phyloP scores from a whole-genome alignment of 306 rosid genomes.

The Acacia melanoxylon region DNA sequence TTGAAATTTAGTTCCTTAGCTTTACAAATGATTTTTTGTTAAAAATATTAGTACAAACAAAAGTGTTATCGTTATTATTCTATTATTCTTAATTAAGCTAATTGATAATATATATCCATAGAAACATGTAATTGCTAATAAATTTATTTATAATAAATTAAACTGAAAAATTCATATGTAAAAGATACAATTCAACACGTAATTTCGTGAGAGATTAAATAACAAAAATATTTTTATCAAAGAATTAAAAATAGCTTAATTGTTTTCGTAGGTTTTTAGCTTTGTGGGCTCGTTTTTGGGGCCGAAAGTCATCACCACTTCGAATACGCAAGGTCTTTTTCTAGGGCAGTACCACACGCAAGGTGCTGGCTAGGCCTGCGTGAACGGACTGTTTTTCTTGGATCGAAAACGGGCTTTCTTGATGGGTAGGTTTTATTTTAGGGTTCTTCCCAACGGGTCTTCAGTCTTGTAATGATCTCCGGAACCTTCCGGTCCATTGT shows the following conservation, averaged over 20 bases:
- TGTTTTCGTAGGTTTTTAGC: background rate
- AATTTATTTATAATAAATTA: background rate
- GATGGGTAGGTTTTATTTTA: background rate
- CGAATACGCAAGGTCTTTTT: background rate
- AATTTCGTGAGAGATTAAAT: background rate
- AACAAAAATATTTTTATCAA: no score
- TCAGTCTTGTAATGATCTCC: conserved; percentile 27
- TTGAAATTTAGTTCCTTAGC: background rate
- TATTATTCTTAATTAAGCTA: background rate
- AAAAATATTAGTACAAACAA: background rate
- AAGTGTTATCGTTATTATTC: background rate
- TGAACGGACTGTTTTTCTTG: background rate
- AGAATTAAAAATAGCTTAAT: no score
- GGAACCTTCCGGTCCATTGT: conserved; percentile 25
- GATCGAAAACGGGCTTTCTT: background rate
- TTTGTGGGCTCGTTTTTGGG: background rate
- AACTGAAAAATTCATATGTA: background rate
- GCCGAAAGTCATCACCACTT: background rate
- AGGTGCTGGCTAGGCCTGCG: background rate
- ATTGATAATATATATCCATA: background rate
- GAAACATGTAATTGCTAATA: background rate
- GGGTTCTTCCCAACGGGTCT: conserved; percentile 42
- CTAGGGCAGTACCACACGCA: background rate
- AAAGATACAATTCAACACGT: background rate
- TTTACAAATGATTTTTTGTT: background rate